These are phyloP conservation scores for Thalassiosira sp. DNA, from an alignment of 352 stramenopile genomes.

Conservation along the genomic window DNA sequence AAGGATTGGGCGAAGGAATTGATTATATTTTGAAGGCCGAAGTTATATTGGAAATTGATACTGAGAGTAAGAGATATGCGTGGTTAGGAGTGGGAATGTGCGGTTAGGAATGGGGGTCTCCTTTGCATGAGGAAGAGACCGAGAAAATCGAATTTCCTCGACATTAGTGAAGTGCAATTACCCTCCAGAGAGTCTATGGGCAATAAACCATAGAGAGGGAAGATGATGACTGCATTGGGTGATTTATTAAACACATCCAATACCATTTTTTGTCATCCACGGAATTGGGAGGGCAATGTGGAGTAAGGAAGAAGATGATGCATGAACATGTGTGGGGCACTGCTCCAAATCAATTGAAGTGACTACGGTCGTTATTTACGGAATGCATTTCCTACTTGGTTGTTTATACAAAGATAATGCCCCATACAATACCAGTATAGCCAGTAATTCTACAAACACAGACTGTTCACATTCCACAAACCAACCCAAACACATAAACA, in stretches of 20 bases:
- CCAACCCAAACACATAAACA: neutral
- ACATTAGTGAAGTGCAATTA: conserved; percentile 55
- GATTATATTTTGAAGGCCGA: conserved; percentile 67
- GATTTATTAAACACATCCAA: conserved; percentile 66
- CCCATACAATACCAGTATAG: too few relatives aligned
- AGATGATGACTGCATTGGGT: conserved; percentile 70
- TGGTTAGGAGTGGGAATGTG: conserved; percentile 39
- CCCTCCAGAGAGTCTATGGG: conserved; percentile 70
- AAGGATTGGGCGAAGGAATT: conserved; percentile 57
- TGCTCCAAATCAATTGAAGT: too few relatives aligned
- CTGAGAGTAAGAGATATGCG: conserved; percentile 45
- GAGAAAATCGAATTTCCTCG: conserved; percentile 29
- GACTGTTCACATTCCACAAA: conserved; percentile 14
- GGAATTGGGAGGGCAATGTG: conserved; percentile 81
- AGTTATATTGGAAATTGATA: conserved; percentile 53
- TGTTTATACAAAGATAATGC: too few relatives aligned
- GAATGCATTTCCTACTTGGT: too few relatives aligned
- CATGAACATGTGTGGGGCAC: conserved; percentile 60
- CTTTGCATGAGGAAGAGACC: conserved; percentile 59
- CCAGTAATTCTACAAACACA: too few relatives aligned
- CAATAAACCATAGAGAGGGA: conserved; percentile 66
- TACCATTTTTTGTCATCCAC: conserved; percentile 84
- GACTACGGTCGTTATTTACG: too few relatives aligned
- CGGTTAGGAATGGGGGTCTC: conserved; percentile 40
- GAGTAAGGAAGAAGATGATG: conserved; percentile 56